phyloP scores from a whole-genome alignment of 2,329 filamentous ascomycete genomes.

The Pseudocercospora macadamiae region DNA sequence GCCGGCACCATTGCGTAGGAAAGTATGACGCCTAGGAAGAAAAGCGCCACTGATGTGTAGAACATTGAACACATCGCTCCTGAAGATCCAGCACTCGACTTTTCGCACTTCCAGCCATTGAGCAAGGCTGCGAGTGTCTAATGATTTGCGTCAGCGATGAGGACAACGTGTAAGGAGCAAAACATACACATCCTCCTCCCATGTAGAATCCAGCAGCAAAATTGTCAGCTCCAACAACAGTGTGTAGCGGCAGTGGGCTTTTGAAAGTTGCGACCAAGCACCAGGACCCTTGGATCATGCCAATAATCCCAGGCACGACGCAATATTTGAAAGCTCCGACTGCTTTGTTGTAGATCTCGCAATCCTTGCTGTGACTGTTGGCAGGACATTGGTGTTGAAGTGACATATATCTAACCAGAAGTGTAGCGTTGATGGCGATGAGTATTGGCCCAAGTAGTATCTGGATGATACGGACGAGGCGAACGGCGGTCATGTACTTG shows the following conservation, averaged over 20 bases:
- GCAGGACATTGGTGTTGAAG: not conserved
- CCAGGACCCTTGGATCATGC: not conserved
- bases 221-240: not conserved
- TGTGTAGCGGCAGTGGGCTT: not conserved
- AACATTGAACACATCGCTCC: not conserved
- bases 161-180: not conserved
- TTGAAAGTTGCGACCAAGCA: not conserved
- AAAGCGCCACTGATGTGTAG: not conserved
- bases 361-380: not conserved
- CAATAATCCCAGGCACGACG: not conserved
- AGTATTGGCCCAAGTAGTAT: not conserved
- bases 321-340: constrained; percentile 9
- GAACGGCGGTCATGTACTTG: not conserved
- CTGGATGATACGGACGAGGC: not conserved
- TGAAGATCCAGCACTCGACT: not conserved
- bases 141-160: not conserved
- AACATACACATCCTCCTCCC: constrained; percentile 7
- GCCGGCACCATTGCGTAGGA: not conserved
- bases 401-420: not conserved
- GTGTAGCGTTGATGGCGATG: not conserved
- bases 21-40: not conserved
- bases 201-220: constrained; percentile 4
- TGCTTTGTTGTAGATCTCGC: constrained; percentile 4
- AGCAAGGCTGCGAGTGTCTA: constrained; percentile 3
- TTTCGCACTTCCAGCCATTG: constrained; percentile 6